Evolutionary conservation across 257 asterid species (phyloP).

Genomic region (Catharanthus roseus): DNA sequence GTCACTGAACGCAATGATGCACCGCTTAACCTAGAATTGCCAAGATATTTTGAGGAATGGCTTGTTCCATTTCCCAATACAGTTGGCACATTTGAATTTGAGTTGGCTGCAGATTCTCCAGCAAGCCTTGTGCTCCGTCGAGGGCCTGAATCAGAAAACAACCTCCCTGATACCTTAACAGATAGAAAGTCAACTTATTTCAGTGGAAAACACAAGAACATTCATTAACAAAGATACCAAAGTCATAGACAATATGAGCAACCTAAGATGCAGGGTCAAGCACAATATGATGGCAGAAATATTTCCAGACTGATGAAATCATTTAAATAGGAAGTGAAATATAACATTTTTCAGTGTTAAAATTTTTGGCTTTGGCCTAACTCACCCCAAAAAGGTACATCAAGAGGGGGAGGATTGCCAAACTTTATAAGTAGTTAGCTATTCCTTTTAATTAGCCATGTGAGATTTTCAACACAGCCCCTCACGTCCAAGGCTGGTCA

Average conservation of each 20-base stretch:
- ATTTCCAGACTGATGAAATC: background rate
- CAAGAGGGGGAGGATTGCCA: too few relatives aligned
- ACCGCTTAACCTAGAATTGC: constrained; percentile 54
- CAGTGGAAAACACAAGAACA: constrained; percentile 2
- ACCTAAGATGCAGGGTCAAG: background rate
- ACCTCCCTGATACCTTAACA: constrained; percentile 85
- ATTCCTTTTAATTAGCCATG: too few relatives aligned
- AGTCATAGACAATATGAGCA: background rate
- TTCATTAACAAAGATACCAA: background rate
- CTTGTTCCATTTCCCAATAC: constrained; percentile 63
- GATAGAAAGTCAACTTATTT: constrained; percentile 22
- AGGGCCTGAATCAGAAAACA: constrained; percentile 89
- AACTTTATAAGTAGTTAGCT: too few relatives aligned
- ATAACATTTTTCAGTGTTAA: too few relatives aligned
- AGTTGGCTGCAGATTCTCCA: constrained; percentile 57
- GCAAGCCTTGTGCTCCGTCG: constrained; percentile 91
- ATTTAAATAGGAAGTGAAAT: background rate
- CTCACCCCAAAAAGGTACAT: too few relatives aligned
- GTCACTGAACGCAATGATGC: constrained; percentile 58
- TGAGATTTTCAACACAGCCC: too few relatives aligned
- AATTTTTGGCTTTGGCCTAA: too few relatives aligned
- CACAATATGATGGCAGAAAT: background rate
- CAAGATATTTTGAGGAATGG: constrained; percentile 61
- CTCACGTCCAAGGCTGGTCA: too few relatives aligned
- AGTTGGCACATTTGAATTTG: constrained; percentile 40